Conservation (phyloP, 805 yeast species). For the Saturnispora dispora region DNA sequence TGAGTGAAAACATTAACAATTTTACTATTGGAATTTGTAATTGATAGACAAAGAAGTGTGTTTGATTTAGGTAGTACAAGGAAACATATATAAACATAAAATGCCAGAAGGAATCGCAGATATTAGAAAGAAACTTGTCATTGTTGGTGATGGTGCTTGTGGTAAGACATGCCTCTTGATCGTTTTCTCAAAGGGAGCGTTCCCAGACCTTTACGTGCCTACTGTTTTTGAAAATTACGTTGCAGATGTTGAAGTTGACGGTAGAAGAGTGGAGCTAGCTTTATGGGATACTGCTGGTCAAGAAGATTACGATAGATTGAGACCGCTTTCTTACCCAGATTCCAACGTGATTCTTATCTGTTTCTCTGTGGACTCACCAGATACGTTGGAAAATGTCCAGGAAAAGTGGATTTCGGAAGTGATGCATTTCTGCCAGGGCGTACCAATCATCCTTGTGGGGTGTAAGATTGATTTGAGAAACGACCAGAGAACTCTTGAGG, state of each 20-base stretch:
- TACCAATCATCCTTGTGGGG: constrained; percentile 86
- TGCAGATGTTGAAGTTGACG: constrained; percentile 89
- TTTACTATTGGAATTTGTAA: neutral
- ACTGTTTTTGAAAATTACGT: constrained; percentile 97
- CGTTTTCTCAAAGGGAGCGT: constrained; percentile 77
- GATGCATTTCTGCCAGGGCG: constrained; percentile 87
- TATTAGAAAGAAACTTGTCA: constrained; percentile 74
- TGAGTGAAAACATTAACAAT: neutral
- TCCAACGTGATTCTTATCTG: constrained; percentile 87
- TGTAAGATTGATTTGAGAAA: constrained; percentile 85
- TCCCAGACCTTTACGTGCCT: constrained; percentile 92
- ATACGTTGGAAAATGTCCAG: constrained; percentile 85
- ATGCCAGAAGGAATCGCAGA: constrained; percentile 45
- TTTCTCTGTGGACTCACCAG: constrained; percentile 86
- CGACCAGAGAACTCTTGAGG: constrained; percentile 69
- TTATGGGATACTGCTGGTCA: constrained; percentile 99
- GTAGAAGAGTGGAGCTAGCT: constrained; percentile 87
- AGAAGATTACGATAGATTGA: constrained; percentile 91
- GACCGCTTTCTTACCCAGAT: constrained; percentile 88
- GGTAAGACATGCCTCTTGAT: constrained; percentile 91
- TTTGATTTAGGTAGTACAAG: neutral
- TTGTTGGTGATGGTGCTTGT: constrained; percentile 97
- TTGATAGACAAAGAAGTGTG: neutral
- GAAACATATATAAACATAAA: neutral
- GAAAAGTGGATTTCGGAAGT: constrained; percentile 96